Conservation (phyloP, 306 rosid genomes). For the Potentilla sterilis region DNA sequence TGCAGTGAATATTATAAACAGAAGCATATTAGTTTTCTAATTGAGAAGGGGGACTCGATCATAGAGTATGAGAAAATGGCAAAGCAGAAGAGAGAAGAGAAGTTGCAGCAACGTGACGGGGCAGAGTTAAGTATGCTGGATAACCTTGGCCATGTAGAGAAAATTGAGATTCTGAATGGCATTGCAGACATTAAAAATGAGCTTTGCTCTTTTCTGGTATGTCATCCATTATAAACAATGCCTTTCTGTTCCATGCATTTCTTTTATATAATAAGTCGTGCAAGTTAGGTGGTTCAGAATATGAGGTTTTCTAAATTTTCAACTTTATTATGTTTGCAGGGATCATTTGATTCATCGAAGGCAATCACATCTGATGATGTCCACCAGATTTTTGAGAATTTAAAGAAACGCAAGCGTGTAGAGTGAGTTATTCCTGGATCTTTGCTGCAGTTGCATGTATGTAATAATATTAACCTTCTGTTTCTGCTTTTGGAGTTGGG, state of each 20-base stretch:
- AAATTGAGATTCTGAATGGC: constrained; percentile 87
- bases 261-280: background rate
- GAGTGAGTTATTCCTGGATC: constrained; percentile 40
- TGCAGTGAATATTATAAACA: constrained; percentile 54
- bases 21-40: constrained; percentile 63
- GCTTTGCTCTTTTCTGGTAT: constrained; percentile 81
- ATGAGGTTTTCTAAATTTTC: constrained; percentile 4
- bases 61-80: constrained; percentile 88
- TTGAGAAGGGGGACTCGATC: constrained; percentile 85
- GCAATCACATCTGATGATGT: constrained; percentile 82
- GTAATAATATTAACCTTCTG: constrained; percentile 22
- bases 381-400: constrained; percentile 79
- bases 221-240: constrained; percentile 3
- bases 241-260: background rate
- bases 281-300: background rate
- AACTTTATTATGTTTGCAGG: constrained; percentile 46
- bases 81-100: constrained; percentile 77
- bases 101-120: constrained; percentile 74
- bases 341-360: constrained; percentile 78
- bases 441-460: constrained; percentile 19
- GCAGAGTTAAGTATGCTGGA: constrained; percentile 63
- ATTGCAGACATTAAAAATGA: constrained; percentile 94
- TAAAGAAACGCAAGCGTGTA: constrained; percentile 87
- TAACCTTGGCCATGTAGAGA: constrained; percentile 89
- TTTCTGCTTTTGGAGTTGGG: constrained; percentile 22